Conservation (phyloP, 805 yeast genomes). For the Clavispora vitiphila region DNA sequence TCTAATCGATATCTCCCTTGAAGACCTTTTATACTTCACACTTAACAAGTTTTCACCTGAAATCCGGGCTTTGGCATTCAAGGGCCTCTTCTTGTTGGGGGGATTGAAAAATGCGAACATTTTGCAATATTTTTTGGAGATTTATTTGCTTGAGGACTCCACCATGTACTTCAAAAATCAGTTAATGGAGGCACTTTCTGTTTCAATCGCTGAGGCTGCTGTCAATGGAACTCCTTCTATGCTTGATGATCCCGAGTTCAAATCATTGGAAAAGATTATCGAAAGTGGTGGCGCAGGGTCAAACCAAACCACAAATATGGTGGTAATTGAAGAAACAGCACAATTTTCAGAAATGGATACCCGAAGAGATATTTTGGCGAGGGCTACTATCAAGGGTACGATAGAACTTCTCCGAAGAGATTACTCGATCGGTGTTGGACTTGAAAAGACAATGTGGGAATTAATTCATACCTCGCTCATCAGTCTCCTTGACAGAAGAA, state of each 20-base stretch:
- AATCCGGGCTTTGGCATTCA: constrained; percentile 63
- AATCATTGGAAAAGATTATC: constrained; percentile 25
- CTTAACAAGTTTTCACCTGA: constrained; percentile 41
- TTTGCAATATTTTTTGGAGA: constrained; percentile 56
- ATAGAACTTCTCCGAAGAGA: constrained; percentile 60
- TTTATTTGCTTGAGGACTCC: constrained; percentile 45
- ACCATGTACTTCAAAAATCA: constrained; percentile 48
- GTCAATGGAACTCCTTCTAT: constrained; percentile 53
- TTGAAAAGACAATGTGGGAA: constrained; percentile 63
- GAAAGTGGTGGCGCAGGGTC: constrained; percentile 10
- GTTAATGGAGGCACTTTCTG: constrained; percentile 43
- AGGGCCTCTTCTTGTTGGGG: constrained; percentile 66
- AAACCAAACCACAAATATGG: constrained; percentile 34
- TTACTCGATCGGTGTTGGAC: constrained; percentile 50
- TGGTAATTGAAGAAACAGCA: constrained; percentile 52
- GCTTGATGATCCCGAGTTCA: constrained; percentile 63
- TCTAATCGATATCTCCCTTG: constrained; percentile 44
- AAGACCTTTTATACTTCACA: constrained; percentile 53
- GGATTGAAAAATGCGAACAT: constrained; percentile 65
- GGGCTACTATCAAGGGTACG: constrained; percentile 61
- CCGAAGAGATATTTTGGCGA: constrained; percentile 61
- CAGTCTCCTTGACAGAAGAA: constrained; percentile 55
- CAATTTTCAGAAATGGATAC: constrained; percentile 38
- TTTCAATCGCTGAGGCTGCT: constrained; percentile 63
- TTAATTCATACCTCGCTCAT: constrained; percentile 58